phyloP scores from a whole-genome alignment of 1,284 basidiomycete genomes.

The Ceratobasidium sp. region DNA sequence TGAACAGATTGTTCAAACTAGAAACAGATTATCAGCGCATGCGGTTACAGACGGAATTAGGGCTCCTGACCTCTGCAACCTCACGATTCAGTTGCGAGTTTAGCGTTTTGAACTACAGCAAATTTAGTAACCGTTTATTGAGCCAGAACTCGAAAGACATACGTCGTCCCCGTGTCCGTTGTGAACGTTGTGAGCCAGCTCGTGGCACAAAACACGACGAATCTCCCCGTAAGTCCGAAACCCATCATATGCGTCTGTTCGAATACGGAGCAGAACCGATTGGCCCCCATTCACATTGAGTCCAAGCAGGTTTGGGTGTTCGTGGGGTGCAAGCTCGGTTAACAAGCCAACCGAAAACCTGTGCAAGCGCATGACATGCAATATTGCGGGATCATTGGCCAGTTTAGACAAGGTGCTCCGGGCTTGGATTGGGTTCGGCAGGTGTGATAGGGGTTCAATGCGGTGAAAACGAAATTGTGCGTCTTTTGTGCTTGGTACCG shows the following conservation, averaged over 20 bases:
- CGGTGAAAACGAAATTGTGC: conserved; percentile 71
- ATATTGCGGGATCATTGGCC: conserved; percentile 75
- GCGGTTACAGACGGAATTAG: background rate
- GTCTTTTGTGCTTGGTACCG: conserved; percentile 53
- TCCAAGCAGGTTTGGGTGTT: conserved; percentile 76
- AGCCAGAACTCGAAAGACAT: conserved; percentile 53
- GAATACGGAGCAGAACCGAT: conserved; percentile 72
- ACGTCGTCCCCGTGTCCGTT: conserved; percentile 79
- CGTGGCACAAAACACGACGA: conserved; percentile 78
- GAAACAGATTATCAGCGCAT: background rate
- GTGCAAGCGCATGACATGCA: conserved; percentile 75
- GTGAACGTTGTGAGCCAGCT: conserved; percentile 80
- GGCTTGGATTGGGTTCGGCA: conserved; percentile 72
- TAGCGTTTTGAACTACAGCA: conserved; percentile 73
- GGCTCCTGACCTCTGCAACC: conserved; percentile 62
- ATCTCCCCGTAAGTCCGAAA: conserved; percentile 75
- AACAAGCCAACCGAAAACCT: conserved; percentile 72
- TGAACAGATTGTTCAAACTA: conserved; percentile 67
- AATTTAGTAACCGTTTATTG: background rate
- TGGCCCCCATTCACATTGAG: conserved; percentile 64
- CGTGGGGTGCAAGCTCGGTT: conserved; percentile 80
- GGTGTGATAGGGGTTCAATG: conserved; percentile 69
- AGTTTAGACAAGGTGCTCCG: conserved; percentile 66
- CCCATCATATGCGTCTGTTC: conserved; percentile 78
- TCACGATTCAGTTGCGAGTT: conserved; percentile 81